A percentile compares a stretch with the other conserved stretches of the same genome.
Conservation (phyloP, 2,329 filamentous ascomycete species). For the Fusarium devonianum region DNA sequence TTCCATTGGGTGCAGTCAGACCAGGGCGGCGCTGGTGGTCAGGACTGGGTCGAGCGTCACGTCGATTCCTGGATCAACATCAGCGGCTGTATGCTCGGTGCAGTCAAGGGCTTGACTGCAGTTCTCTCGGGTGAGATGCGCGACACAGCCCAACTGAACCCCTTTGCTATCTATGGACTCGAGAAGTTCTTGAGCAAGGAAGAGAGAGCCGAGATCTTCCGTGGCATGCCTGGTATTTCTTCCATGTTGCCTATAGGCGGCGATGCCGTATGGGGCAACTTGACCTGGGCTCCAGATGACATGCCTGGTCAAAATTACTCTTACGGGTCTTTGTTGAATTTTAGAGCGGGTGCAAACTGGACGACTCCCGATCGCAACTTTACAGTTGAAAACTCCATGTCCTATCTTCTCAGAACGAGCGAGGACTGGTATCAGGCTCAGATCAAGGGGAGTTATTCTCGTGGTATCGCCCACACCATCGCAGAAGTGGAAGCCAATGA, state of each 20-base stretch:
- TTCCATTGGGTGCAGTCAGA: conserved; percentile 82
- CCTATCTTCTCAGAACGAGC: conserved; percentile 78
- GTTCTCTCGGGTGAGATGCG: conserved; percentile 97
- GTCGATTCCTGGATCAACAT: conserved; percentile 98
- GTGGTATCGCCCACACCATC: conserved; percentile 82
- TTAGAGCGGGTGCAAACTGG: conserved; percentile 71
- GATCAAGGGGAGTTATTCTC: conserved; percentile 79
- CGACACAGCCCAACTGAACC: conserved; percentile 94
- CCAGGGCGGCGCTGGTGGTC: conserved; percentile 80
- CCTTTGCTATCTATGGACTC: conserved; percentile 94
- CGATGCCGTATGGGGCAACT: conserved; percentile 92
- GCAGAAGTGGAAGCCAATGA: conserved; percentile 85
- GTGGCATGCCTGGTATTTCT: conserved; percentile 94
- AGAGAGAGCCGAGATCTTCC: conserved; percentile 91
- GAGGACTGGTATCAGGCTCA: conserved; percentile 86
- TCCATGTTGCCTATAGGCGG: conserved; percentile 97
- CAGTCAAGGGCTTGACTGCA: conserved; percentile 88
- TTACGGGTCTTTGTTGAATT: conserved; percentile 86
- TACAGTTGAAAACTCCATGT: conserved; percentile 78
- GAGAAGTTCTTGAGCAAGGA: conserved; percentile 93
- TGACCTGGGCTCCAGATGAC: conserved; percentile 89
- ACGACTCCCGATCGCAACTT: conserved; percentile 75
- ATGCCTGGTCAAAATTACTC: conserved; percentile 72
- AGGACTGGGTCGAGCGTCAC: conserved; percentile 87
- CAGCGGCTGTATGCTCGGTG: conserved; percentile 96